Conservation (phyloP, 169 alveolate genomes). For the Eimeria necatrix region DNA sequence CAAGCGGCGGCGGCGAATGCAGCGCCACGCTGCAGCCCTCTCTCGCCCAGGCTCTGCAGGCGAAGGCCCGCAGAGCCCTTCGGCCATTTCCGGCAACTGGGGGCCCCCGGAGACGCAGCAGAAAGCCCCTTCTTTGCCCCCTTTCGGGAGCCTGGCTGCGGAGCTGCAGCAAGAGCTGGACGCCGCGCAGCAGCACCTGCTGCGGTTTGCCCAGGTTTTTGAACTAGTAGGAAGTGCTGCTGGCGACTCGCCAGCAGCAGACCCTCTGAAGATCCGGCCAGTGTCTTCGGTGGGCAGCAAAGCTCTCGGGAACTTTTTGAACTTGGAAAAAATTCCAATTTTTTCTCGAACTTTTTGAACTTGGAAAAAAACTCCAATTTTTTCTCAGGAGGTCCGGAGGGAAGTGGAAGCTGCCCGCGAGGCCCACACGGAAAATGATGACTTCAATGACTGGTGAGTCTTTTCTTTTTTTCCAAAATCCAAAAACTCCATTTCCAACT, state of each 20-base stretch:
- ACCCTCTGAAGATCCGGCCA: slow-evolving; percentile 37
- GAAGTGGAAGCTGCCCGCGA: slow-evolving; percentile 48
- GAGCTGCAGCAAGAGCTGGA: slow-evolving; percentile 20
- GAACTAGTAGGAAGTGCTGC: neutral
- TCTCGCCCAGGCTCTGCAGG: neutral
- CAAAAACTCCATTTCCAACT: neutral
- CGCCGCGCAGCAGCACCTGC: neutral
- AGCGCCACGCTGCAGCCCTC: neutral
- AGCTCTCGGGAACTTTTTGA: neutral
- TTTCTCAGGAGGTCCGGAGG: slow-evolving; percentile 11
- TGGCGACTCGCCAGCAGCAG: slow-evolving; percentile 31
- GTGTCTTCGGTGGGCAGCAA: slow-evolving; percentile 34
- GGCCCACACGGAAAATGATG: slow-evolving; percentile 60
- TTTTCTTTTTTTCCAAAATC: neutral
- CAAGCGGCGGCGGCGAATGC: neutral
- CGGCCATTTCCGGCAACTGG: neutral
- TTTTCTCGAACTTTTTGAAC: neutral
- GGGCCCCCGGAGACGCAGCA: neutral
- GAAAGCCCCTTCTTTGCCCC: neutral
- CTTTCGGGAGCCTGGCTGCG: neutral
- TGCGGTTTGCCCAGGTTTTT: slow-evolving; percentile 28
- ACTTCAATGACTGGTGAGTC: slow-evolving; percentile 59
- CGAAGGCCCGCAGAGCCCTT: neutral
- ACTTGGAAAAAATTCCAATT: no score
- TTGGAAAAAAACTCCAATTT: neutral